Conservation (phyloP, 768 basidiomycete species). For the Leccinum subtestaceum region DNA sequence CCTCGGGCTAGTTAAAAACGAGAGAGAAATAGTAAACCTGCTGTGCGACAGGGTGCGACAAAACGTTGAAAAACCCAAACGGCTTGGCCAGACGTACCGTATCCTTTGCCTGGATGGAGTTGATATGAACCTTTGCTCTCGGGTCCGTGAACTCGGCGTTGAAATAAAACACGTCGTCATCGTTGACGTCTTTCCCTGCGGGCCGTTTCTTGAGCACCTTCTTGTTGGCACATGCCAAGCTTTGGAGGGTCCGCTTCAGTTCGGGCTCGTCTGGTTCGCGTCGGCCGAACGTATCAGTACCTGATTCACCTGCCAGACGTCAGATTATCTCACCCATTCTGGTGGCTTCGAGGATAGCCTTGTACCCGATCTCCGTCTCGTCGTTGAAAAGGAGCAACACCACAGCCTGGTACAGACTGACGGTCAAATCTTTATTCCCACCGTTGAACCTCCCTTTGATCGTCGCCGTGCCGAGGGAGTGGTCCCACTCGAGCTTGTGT, state of each 20-base stretch:
- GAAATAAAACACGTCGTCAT: constrained; percentile 74
- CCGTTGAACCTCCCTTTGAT: constrained; percentile 66
- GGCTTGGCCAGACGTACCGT: constrained; percentile 52
- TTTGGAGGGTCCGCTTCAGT: constrained; percentile 83
- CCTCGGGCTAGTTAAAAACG: constrained; percentile 60
- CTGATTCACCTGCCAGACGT: not conserved
- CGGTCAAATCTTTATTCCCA: constrained; percentile 80
- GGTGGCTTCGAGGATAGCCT: constrained; percentile 64
- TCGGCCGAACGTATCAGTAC: not conserved
- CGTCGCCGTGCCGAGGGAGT: constrained; percentile 79
- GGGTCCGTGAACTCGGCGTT: constrained; percentile 83
- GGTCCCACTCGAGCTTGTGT: constrained; percentile 80
- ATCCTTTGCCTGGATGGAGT: constrained; percentile 92
- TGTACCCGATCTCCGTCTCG: constrained; percentile 53
- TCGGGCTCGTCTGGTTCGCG: constrained; percentile 58
- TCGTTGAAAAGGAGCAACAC: constrained; percentile 86
- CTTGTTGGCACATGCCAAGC: constrained; percentile 88
- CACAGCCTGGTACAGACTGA: constrained; percentile 89
- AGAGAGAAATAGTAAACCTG: not conserved
- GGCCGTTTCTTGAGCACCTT: constrained; percentile 84
- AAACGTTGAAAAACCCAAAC: not conserved
- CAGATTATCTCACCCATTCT: constrained; percentile 58
- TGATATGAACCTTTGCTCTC: constrained; percentile 81
- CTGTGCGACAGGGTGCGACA: not conserved
- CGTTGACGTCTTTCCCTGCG: constrained; percentile 69